phyloP scores from a whole-genome alignment of 2,329 filamentous ascomycete species.

The Beauveria caledonica region DNA sequence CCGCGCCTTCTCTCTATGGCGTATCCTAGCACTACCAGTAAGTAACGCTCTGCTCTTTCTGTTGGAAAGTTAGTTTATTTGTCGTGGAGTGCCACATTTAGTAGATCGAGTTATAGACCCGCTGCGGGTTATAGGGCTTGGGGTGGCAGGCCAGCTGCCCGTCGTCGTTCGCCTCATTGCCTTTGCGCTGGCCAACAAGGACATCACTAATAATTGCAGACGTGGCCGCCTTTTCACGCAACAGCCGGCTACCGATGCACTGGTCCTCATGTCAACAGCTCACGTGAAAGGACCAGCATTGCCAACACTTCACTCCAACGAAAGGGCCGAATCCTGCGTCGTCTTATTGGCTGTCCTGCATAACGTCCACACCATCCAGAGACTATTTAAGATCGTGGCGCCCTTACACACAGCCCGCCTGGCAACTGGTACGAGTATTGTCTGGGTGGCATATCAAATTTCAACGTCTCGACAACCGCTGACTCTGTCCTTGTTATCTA shows the following conservation, averaged over 20 bases:
- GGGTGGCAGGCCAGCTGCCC: neutral
- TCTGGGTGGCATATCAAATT: neutral
- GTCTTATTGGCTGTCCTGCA: neutral
- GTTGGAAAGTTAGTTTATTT: too few species aligned
- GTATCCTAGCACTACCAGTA: too few species aligned
- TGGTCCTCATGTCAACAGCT: neutral
- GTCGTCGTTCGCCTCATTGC: neutral
- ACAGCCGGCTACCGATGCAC: neutral
- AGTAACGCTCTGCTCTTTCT: too few species aligned
- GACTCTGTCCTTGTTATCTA: neutral
- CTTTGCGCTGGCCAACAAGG: too few species aligned
- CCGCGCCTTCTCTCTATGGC: too few species aligned
- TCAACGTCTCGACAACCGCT: neutral
- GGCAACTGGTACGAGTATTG: constrained; percentile 1
- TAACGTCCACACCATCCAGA: neutral
- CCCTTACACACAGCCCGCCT: neutral
- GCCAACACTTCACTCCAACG: neutral
- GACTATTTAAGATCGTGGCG: constrained; percentile 8
- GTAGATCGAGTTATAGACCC: neutral
- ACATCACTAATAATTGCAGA: too few species aligned
- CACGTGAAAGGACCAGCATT: neutral
- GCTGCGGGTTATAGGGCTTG: constrained; percentile 1
- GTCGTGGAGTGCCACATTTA: too few species aligned
- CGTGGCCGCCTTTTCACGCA: neutral
- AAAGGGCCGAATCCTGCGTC: constrained; percentile 4